Base-by-base conservation (phyloP, 495 filamentous ascomycete genomes). In the Annulohypoxylon stygium region DNA sequence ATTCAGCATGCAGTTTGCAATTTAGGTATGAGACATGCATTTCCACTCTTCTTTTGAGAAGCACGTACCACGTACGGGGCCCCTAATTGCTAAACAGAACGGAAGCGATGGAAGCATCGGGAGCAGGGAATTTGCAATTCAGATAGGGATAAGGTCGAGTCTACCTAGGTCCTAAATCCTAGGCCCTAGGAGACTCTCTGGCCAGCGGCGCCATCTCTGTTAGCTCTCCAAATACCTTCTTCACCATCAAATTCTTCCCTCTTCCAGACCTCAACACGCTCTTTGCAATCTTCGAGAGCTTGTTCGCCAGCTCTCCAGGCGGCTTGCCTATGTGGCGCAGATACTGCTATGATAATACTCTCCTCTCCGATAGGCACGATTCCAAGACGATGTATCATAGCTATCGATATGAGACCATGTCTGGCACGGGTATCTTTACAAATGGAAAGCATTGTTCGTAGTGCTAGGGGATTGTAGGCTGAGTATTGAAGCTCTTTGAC, bases 211-310 rank as follows among this genome's bases (percentile, higher is more conserved):
- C 93, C 90, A 83, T 97, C 94, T 76, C 91, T 82, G 85, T 98
- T 98, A 67, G 92, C 93, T 84, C 95, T 90, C 95, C 95, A 98
- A 60, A 97, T 89, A 51, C 87, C 88, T 60, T 93, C 93, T 65
- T 88, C 90, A 10, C 86, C 90, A 18, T 80, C 89, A 88, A 98
- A 98, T 76, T 93, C 91, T 85, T 99, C 96, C 77, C 88, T 84
- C 83, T 99, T 99, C 96, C 96, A 99, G 55, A 99, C 90, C 87
- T 99, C 96, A 45, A 92, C 92, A 67, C 85, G 87, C 75, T 87
- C 88, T 83, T 99, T 99, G 75, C 92, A 93, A 76, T 85, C 83
- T 86, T 98, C 95, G 73, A 99, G 82, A 43, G 93, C 91, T 83
- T 95, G 93, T 84, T 98, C 95, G 0, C 93, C 96, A 0, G 90